Base-by-base conservation (phyloP, 208 protist genomes). In the Blechomonas ayalai region DNA sequence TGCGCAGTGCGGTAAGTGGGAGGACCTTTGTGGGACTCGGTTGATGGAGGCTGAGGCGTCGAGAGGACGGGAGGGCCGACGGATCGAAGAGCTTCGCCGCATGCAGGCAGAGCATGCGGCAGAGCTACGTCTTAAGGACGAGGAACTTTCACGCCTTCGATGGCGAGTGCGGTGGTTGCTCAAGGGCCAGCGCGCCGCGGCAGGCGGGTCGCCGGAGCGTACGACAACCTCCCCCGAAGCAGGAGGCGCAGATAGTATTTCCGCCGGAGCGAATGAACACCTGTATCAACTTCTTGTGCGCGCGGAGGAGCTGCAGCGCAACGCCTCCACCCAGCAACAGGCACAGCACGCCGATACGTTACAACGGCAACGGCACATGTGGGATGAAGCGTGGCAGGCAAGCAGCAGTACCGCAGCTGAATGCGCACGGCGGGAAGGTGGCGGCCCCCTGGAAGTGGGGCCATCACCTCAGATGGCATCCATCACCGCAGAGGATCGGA, bases 111-210 rank as follows among this genome's bases (percentile, higher is more conserved):
- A 92, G 43, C 77, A 86, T 51, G 59, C 71, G 2, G 63, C 78
- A 27, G 83, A 92, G 64, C 36, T 92, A 39, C 69, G 64, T 23
- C 40, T 92, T 38, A 84, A 85, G 60, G 78, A 92, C 9, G 83
- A 92, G 38, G 76, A 85, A 34, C 56, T 92, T 9, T 27, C 55
- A 10, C 83, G 75, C 10, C 64, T 88, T 18, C 78, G 76, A 12
- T 83, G 81, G 46, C 78, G 78, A 16, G 24, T 88, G 33, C 77
- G 75, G 7, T 57, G 61, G n/a, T 26, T 79, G 16, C 22, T 32
- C 38, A 41, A 61, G 1, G 39, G 61, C 16, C 27, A 26, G 23
- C 37, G 9, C 46, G n/a, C 13, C n/a, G 16, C 28, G 15, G 15
- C 3, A 19, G 6, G 20, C 15, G 20, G 13, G 24, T n/a, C n/a